phyloP scores from a whole-genome alignment of 2,329 filamentous ascomycete species.

The Leptographium procerum region DNA sequence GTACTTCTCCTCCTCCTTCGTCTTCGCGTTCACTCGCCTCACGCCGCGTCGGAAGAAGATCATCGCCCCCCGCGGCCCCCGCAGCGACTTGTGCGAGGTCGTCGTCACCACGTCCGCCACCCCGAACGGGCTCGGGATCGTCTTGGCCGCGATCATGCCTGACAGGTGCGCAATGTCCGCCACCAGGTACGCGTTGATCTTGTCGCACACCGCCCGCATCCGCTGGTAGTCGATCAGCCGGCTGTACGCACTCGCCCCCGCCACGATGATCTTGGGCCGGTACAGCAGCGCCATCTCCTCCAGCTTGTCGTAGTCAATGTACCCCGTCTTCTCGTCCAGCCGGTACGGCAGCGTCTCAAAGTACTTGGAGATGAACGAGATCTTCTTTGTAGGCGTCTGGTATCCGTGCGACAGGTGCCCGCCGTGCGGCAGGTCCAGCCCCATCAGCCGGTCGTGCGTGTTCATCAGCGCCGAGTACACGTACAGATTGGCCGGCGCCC shows the following conservation, averaged over 20 bases:
- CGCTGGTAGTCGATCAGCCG: constrained; percentile 89
- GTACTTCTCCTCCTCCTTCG: constrained; percentile 75
- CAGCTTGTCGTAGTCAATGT: constrained; percentile 90
- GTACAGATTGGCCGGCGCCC: constrained; percentile 66
- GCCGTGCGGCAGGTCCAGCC: constrained; percentile 89
- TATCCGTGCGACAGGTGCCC: constrained; percentile 96
- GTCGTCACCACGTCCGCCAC: constrained; percentile 93
- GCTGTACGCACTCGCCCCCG: constrained; percentile 91
- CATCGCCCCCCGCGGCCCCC: constrained; percentile 89
- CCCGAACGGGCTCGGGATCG: constrained; percentile 80
- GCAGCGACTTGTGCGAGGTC: constrained; percentile 94
- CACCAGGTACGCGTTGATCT: constrained; percentile 82
- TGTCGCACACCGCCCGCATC: constrained; percentile 84
- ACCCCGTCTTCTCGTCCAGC: constrained; percentile 76
- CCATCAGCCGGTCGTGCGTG: constrained; percentile 92
- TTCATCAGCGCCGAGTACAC: constrained; percentile 91
- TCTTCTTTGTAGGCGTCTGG: constrained; percentile 87
- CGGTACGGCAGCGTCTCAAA: constrained; percentile 97
- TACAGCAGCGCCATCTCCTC: constrained; percentile 82
- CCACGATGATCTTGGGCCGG: constrained; percentile 90
- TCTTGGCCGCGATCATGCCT: constrained; percentile 81
- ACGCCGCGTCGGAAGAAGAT: constrained; percentile 98
- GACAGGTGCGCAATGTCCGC: constrained; percentile 98
- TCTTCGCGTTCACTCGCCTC: constrained; percentile 70
- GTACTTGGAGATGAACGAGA: constrained; percentile 97